These are phyloP conservation scores for Fusarium bactridioides DNA, from an alignment of 2,329 filamentous ascomycete genomes.

Conservation along the genomic window DNA sequence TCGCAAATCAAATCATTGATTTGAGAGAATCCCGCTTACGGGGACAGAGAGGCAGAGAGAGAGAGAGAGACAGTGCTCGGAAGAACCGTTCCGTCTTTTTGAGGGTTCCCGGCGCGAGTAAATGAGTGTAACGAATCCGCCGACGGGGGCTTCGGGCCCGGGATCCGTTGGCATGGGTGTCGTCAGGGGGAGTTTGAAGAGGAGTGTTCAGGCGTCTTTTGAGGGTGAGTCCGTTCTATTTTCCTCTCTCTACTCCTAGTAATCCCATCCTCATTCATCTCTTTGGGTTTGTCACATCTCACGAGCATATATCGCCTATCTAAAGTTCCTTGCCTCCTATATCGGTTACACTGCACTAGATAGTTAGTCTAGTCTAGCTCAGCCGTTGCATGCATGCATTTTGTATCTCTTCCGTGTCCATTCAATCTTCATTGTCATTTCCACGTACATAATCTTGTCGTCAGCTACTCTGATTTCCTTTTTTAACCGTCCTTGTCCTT, in stretches of 20 bases:
- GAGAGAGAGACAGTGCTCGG: neutral
- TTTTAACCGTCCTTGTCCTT: neutral
- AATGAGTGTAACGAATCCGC: conserved; percentile 65
- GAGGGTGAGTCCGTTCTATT: conserved; percentile 57
- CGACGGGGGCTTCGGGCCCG: conserved; percentile 59
- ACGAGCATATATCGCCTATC: conserved; percentile 18
- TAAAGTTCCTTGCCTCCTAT: conserved; percentile 7
- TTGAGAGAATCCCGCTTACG: conserved; percentile 12
- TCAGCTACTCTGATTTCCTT: neutral
- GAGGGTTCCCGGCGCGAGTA: neutral
- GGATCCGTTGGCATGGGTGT: conserved; percentile 55
- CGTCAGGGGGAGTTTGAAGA: conserved; percentile 55
- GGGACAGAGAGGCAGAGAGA: neutral
- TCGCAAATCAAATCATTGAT: conserved; percentile 11
- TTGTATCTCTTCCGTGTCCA: neutral
- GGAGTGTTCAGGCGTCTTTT: conserved; percentile 67
- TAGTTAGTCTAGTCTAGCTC: neutral
- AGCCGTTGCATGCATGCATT: neutral
- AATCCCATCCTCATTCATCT: neutral
- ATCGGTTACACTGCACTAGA: neutral
- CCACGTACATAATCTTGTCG: neutral
- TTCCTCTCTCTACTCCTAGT: neutral
- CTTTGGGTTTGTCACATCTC: neutral
- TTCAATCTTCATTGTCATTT: conserved; percentile 1
- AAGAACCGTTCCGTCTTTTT: conserved; percentile 8